Evolutionary conservation across 371 early-diverging fungal genomes (phyloP).

Genomic region (Mucor racemosus): DNA sequence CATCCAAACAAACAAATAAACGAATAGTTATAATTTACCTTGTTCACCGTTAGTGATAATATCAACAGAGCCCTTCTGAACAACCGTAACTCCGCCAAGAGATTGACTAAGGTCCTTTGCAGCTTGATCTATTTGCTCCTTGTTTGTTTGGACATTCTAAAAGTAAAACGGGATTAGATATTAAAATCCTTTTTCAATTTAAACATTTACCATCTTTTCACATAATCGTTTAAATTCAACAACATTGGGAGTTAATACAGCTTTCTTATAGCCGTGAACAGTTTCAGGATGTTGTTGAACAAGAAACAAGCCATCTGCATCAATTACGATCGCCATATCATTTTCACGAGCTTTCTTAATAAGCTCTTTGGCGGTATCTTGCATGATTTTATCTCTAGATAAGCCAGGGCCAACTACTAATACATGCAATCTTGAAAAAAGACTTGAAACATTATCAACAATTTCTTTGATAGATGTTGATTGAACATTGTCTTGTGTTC

Average conservation of each 20-base stretch:
- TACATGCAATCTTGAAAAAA: conserved; percentile 81
- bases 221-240: conserved; percentile 87
- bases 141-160: conserved; percentile 7
- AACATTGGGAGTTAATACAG: conserved; percentile 91
- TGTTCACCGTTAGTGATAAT: conserved; percentile 76
- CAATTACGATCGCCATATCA: conserved; percentile 82
- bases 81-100: conserved; percentile 74
- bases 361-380: conserved; percentile 61
- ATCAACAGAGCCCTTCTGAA: conserved; percentile 89
- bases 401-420: conserved; percentile 93
- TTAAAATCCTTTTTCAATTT: neutral
- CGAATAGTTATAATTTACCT: neutral
- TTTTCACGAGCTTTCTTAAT: conserved; percentile 66
- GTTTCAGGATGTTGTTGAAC: conserved; percentile 75
- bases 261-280: conserved; percentile 72
- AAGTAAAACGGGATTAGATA: neutral
- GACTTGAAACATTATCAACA: conserved; percentile 44
- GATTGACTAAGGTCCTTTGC: conserved; percentile 54
- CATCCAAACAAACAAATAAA: conserved; percentile 7
- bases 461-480: conserved; percentile 41
- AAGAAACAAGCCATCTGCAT: conserved; percentile 90
- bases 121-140: conserved; percentile 31
- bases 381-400: conserved; percentile 76
- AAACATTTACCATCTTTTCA: conserved; percentile 59
- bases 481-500: conserved; percentile 44